Percentiles rank a stretch among this genome's conserved stretches.
Conservation (phyloP, 2,329 filamentous ascomycete species). For the Exophiala lecanii-corni region DNA sequence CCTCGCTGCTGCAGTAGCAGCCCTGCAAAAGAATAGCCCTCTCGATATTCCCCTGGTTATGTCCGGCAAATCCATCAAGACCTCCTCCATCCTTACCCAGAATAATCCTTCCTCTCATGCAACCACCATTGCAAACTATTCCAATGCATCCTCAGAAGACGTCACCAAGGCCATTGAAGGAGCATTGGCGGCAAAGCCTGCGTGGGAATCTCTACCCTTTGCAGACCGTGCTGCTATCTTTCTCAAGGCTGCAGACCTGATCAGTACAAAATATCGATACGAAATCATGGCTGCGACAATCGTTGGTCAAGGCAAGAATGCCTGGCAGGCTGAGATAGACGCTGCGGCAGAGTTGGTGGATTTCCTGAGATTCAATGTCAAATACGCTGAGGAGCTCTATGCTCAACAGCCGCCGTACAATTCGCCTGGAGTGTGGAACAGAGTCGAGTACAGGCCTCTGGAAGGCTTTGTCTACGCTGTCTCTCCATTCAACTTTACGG, state of each 20-base stretch:
- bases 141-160: slow-evolving; percentile 71
- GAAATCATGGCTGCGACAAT: slow-evolving; percentile 95
- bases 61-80: slow-evolving; percentile 73
- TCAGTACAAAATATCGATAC: slow-evolving; percentile 89
- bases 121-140: slow-evolving; percentile 73
- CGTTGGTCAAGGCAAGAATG: slow-evolving; percentile 95
- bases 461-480: slow-evolving; percentile 90
- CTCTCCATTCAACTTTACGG: slow-evolving; percentile 92
- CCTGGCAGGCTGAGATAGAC: slow-evolving; percentile 99
- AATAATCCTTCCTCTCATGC: slow-evolving; percentile 78
- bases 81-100: slow-evolving; percentile 63
- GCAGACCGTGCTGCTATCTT: slow-evolving; percentile 88
- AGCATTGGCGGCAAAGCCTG: slow-evolving; percentile 76
- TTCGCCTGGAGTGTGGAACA: slow-evolving; percentile 79
- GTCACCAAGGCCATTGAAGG: slow-evolving; percentile 76
- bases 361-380: slow-evolving; percentile 90
- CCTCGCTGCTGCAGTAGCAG: slow-evolving; percentile 68
- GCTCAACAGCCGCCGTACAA: slow-evolving; percentile 81
- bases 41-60: slow-evolving; percentile 79
- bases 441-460: slow-evolving; percentile 75
- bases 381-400: slow-evolving; percentile 89
- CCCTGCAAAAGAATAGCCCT: slow-evolving; percentile 63
- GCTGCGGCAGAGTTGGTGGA: slow-evolving; percentile 87
- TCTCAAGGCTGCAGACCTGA: slow-evolving; percentile 89
- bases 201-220: slow-evolving; percentile 84